Percentiles rank a stretch among this genome's conserved stretches.
Conservation (phyloP, 1,139 yeast species). For the Scheffersomyces illinoinensis region DNA sequence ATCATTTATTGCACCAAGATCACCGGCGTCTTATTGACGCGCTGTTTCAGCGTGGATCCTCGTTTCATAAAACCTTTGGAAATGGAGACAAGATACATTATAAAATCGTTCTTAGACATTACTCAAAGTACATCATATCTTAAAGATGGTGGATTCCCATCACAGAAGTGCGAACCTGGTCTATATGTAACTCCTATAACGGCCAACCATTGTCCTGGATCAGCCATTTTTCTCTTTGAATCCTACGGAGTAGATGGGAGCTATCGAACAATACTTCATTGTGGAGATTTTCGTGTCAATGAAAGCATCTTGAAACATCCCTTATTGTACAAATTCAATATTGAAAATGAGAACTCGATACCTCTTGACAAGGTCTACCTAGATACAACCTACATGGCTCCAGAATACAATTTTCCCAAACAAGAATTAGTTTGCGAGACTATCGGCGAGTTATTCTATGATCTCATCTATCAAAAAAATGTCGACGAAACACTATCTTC, state of each 20-base stretch:
- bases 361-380: constrained; percentile 60
- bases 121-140: not conserved
- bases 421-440: constrained; percentile 67
- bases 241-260: constrained; percentile 32
- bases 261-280: constrained; percentile 58
- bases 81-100: constrained; percentile 37
- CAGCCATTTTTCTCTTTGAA: constrained; percentile 76
- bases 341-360: constrained; percentile 16
- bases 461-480: constrained; percentile 26
- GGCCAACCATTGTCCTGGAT: constrained; percentile 98
- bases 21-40: constrained; percentile 58
- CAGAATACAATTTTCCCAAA: constrained; percentile 72
- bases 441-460: constrained; percentile 55
- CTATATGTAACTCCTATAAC: constrained; percentile 65
- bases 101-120: constrained; percentile 13
- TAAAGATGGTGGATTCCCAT: constrained; percentile 14
- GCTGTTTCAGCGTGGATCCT: constrained; percentile 56
- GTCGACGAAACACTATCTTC: constrained; percentile 8
- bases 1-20: constrained; percentile 69
- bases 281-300: constrained; percentile 89
- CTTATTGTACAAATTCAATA: constrained; percentile 27
- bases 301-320: constrained; percentile 41
- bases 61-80: constrained; percentile 52
- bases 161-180: constrained; percentile 35
- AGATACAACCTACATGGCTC: constrained; percentile 86